Conservation (phyloP, 2,329 filamentous ascomycete species). For the Magnaporthales sp. region DNA sequence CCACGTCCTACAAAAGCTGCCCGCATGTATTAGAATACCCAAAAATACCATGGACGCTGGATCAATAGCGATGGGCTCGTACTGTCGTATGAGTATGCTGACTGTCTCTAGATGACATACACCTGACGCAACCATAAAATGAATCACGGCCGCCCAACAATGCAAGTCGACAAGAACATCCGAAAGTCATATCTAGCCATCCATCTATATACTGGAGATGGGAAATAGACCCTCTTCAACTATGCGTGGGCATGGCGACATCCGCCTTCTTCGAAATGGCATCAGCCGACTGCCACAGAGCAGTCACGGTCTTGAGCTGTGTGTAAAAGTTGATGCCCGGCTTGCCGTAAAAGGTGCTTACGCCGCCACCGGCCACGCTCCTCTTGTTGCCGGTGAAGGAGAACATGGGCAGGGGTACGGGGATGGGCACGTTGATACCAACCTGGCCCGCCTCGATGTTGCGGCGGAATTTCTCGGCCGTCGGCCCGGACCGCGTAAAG, state of each 20-base stretch:
- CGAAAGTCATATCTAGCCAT: not conserved
- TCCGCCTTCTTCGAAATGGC: slow-evolving; percentile 77
- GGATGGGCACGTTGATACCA: slow-evolving; percentile 78
- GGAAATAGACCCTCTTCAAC: slow-evolving; percentile 12
- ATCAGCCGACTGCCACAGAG: slow-evolving; percentile 80
- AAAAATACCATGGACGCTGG: not conserved
- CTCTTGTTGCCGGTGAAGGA: slow-evolving; percentile 76
- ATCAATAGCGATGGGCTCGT: too few species aligned
- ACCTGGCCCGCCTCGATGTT: slow-evolving; percentile 80
- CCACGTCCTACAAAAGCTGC: not conserved
- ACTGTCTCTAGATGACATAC: not conserved
- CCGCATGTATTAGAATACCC: not conserved
- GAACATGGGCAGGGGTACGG: slow-evolving; percentile 62
- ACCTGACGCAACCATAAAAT: not conserved
- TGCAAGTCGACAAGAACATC: not conserved
- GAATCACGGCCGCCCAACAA: not conserved
- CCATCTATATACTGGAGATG: not conserved
- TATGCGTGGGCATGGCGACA: slow-evolving; percentile 71
- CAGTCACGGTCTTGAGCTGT: slow-evolving; percentile 94
- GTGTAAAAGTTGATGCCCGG: slow-evolving; percentile 93
- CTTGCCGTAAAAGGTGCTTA: slow-evolving; percentile 91
- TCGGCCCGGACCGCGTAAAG: slow-evolving; percentile 71
- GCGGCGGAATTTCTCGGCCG: slow-evolving; percentile 69
- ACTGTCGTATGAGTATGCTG: too few species aligned
- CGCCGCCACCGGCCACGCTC: slow-evolving; percentile 82